Evolutionary conservation across 331 rosid genomes (phyloP), one percentile per base, ranked within the genome.

Genomic region (Spiraea crenata): DNA sequence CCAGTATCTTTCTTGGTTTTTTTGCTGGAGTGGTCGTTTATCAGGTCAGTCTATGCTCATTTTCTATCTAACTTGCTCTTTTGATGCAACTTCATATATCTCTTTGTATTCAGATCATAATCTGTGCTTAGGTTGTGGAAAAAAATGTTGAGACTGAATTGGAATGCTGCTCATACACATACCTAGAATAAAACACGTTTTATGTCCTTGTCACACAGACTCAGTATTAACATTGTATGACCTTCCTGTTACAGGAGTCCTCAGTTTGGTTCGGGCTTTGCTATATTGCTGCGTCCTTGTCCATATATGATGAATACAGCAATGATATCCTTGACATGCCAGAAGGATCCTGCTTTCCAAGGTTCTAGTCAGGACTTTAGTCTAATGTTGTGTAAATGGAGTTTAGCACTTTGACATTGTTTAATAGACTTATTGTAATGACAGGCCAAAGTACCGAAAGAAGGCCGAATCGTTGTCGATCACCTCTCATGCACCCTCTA

Each of bases 291-390:
- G 90, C 99, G 17, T 86, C 98, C 61, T 74, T 95, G 77, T 66
- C 99, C 71, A 76, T 95, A 55, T 95, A 89, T 67, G 99, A 95
- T 73, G 99, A 95, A 82, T 86, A 95, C 84, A 81, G 92, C 90
- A 95, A 89, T 74, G 99, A 95, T 67, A 65, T 91, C 78, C 96
- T 95, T 34, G 96, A 85, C 82, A 91, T 95, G 99, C 92, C 81
- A 13, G 98, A 95, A 83, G 97, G 99, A 80, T 85, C 93, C 39
- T 82, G 92, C 87, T 87, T 91, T 82, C 99, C 99, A n/a, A 91
- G 96, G 99, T 95, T 79, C 63, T 63, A 37, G 49, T 69, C 78
- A 46, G 63, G 77, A 67, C 64, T 68, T 60, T 47, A 14, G 11
- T 63, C 31, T 39, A 60, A 60, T 10, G 20, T 38, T 55, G 5